Evolutionary conservation across 495 filamentous ascomycete genomes (phyloP), one percentile per base, ranked within the genome.

Genomic region (Lasiosphaeria hispida): DNA sequence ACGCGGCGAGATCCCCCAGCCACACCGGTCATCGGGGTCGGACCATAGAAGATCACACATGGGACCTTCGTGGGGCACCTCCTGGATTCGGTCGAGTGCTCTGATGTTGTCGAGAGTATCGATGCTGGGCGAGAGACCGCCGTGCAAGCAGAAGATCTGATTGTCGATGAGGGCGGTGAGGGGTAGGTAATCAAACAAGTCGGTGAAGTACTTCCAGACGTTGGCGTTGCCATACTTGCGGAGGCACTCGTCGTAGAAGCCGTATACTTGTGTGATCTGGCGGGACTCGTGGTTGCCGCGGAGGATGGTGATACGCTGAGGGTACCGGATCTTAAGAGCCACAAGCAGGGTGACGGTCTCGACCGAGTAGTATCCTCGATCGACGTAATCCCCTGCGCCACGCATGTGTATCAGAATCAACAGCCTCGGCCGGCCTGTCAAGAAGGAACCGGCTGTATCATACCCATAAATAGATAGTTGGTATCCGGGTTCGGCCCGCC

Each of bases 201-300:
- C 94, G 65, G 94, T 97, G 75, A 97, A 98, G 78, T 89, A 97
- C 82, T 96, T 97, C 94, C 94, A 98, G 62, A 98, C 94, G 70
- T 97, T 97, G 60, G 94, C 94, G 70, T 96, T 97, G 75, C 92
- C 92, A 68, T 97, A 97, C 80, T 97, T 97, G 67, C 92, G 88
- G 50, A 97, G 83, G 71, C 92, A 97, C 70, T 97, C 92, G 72
- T 97, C 92, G 77, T 97, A 97, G 79, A 97, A 97, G 48, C 92
- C 92, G 69, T 97, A 97, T 43, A 97, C 92, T 75, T 96, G 91
- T 45, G 92, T 97, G 74, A 97, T 97, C 76, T 97, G 92, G 58
- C 92, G 88, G 57, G 92, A 96, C 72, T 97, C 92, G 80, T 97
- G 92, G 77, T 97, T 97, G 61, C 92, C 92, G 68, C 92, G 90